These are phyloP conservation scores for Pythium chondricola DNA, from an alignment of 352 stramenopile species.

Conservation along the genomic window DNA sequence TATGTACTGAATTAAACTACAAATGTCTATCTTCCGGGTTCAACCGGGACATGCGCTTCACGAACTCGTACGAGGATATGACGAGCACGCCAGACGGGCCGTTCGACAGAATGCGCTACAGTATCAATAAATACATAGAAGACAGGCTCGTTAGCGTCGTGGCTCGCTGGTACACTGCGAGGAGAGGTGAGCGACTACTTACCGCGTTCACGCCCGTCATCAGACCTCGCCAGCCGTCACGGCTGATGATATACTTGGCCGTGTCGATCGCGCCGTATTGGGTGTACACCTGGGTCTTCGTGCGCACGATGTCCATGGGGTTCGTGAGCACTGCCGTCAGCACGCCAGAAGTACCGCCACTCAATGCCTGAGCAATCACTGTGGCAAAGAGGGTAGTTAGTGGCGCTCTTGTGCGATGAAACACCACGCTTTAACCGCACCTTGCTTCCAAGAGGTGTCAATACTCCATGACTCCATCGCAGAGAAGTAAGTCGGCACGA, in stretches of 20 bases:
- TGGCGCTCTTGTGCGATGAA: background rate
- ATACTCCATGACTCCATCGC: slow-evolving; percentile 44
- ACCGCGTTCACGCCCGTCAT: slow-evolving; percentile 81
- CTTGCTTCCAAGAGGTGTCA: slow-evolving; percentile 82
- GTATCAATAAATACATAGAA: background rate
- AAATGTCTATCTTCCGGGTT: slow-evolving; percentile 17
- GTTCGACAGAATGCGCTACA: slow-evolving; percentile 72
- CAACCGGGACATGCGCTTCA: slow-evolving; percentile 82
- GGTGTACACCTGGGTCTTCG: slow-evolving; percentile 79
- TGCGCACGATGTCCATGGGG: slow-evolving; percentile 87
- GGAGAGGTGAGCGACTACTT: too few relatives aligned
- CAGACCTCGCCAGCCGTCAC: slow-evolving; percentile 61
- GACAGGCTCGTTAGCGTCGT: too few relatives aligned
- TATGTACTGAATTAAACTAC: slow-evolving; percentile 15
- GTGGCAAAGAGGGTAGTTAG: background rate
- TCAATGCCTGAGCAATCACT: slow-evolving; percentile 76
- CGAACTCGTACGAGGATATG: slow-evolving; percentile 86
- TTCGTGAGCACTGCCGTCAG: slow-evolving; percentile 80
- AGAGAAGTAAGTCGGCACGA: slow-evolving; percentile 70
- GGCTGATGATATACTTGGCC: slow-evolving; percentile 77
- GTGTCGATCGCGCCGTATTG: slow-evolving; percentile 81
- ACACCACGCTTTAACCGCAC: slow-evolving; percentile 14
- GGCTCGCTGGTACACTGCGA: too few relatives aligned
- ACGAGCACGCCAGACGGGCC: slow-evolving; percentile 79
- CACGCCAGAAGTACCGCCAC: slow-evolving; percentile 67